Evolutionary conservation across 805 yeast species (phyloP).

Genomic region (Candida germanica): DNA sequence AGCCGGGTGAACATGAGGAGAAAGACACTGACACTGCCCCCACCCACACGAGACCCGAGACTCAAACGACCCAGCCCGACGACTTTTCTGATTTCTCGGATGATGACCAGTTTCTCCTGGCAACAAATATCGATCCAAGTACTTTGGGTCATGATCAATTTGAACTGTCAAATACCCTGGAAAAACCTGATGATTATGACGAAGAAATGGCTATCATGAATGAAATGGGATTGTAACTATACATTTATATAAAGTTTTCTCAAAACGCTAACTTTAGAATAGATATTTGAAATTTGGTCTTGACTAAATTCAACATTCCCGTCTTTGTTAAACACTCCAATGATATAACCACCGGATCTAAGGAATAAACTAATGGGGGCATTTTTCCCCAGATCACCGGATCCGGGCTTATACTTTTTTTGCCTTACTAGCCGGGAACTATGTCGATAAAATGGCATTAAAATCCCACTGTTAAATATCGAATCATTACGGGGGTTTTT

Average conservation of each 20-base stretch:
- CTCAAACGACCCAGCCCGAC: constrained; percentile 3
- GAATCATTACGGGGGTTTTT: constrained; percentile 26
- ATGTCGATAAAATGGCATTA: constrained; percentile 50
- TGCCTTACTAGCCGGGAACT: constrained; percentile 44
- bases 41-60: neutral
- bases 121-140: constrained; percentile 3
- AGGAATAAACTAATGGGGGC: constrained; percentile 27
- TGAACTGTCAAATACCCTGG: neutral
- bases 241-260: constrained; percentile 43
- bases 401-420: constrained; percentile 12
- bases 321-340: constrained; percentile 42
- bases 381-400: constrained; percentile 2
- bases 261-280: constrained; percentile 44
- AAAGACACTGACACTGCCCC: neutral
- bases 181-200: constrained; percentile 6
- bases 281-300: constrained; percentile 42
- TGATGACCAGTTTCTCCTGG: constrained; percentile 9
- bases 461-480: constrained; percentile 45
- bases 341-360: constrained; percentile 51
- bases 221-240: constrained; percentile 22
- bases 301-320: constrained; percentile 22
- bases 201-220: constrained; percentile 37
- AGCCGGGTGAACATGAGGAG: constrained; percentile 1
- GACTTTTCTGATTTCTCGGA: constrained; percentile 3
- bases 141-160: no score